phyloP scores from a whole-genome alignment of 805 yeast species.

The Candida schatavii region DNA sequence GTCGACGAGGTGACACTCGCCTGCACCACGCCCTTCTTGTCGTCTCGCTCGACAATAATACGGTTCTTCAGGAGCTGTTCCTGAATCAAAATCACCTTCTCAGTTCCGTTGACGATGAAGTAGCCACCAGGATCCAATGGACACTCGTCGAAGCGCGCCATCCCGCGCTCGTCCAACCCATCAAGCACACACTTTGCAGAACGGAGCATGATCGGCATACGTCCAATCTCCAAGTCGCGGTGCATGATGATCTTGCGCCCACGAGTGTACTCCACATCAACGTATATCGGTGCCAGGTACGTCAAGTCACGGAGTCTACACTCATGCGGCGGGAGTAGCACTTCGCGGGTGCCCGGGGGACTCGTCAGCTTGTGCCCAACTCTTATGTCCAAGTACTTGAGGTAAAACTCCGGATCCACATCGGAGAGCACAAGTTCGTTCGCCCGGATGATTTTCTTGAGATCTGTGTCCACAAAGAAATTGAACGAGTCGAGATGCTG shows the following conservation, averaged over 20 bases:
- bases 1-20: conserved; percentile 98
- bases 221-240: conserved; percentile 88
- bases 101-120: conserved; percentile 96
- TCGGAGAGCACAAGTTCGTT: conserved; percentile 87
- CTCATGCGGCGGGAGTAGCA: conserved; percentile 84
- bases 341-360: conserved; percentile 49
- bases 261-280: conserved; percentile 95
- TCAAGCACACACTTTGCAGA: conserved; percentile 86
- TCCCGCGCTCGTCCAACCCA: conserved; percentile 72
- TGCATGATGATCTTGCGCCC: conserved; percentile 91
- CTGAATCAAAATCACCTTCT: conserved; percentile 93
- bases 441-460: conserved; percentile 88
- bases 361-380: conserved; percentile 78
- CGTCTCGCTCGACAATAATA: conserved; percentile 97
- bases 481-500: conserved; percentile 98
- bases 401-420: conserved; percentile 95
- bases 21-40: conserved; percentile 88
- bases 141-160: conserved; percentile 91
- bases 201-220: conserved; percentile 98
- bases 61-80: conserved; percentile 96
- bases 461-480: conserved; percentile 89
- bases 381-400: conserved; percentile 89
- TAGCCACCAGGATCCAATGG: conserved; percentile 99
- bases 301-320: conserved; percentile 93
- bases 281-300: conserved; percentile 92